A percentile compares a stretch with the other conserved stretches of the same genome.
Evolutionary conservation across 495 filamentous ascomycete species (phyloP).

Genomic region (Penicillium ucsense): DNA sequence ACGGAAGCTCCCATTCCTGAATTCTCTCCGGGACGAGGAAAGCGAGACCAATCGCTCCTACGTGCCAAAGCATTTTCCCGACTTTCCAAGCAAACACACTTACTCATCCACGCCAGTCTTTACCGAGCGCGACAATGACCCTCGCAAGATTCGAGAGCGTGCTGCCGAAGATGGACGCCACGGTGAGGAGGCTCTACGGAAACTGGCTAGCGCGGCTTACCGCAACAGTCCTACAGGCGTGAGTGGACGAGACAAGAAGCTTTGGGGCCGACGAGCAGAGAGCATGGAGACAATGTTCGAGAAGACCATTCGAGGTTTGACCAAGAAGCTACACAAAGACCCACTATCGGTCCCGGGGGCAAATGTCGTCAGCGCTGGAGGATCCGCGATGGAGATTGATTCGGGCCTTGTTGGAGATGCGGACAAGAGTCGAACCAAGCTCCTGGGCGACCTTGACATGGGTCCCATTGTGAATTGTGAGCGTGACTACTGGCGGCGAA

Average conservation of each 20-base stretch:
- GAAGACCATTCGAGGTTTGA: constrained; percentile 32
- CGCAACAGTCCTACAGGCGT: constrained; percentile 32
- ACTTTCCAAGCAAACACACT: constrained; percentile 64
- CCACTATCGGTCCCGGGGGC: background rate
- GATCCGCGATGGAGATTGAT: constrained; percentile 27
- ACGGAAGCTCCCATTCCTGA: constrained; percentile 40
- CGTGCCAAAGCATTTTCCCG: constrained; percentile 58
- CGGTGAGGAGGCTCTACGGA: constrained; percentile 64
- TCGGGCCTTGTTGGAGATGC: constrained; percentile 19
- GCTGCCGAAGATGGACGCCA: constrained; percentile 64
- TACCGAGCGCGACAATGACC: constrained; percentile 56
- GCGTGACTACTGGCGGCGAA: constrained; percentile 32
- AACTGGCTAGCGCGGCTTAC: constrained; percentile 46
- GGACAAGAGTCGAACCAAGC: constrained; percentile 18
- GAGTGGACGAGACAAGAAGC: constrained; percentile 31
- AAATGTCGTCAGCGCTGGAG: background rate
- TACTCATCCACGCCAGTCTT: constrained; percentile 60
- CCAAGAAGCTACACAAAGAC: constrained; percentile 26
- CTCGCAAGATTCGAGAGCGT: constrained; percentile 59
- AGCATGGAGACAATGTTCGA: constrained; percentile 43
- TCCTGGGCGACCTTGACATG: constrained; percentile 28
- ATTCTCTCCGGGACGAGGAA: constrained; percentile 41
- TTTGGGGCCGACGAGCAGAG: constrained; percentile 34
- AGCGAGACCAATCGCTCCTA: constrained; percentile 41
- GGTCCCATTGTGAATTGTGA: constrained; percentile 42